Conservation (phyloP, 495 filamentous ascomycete species). For the Tuber borchii region DNA sequence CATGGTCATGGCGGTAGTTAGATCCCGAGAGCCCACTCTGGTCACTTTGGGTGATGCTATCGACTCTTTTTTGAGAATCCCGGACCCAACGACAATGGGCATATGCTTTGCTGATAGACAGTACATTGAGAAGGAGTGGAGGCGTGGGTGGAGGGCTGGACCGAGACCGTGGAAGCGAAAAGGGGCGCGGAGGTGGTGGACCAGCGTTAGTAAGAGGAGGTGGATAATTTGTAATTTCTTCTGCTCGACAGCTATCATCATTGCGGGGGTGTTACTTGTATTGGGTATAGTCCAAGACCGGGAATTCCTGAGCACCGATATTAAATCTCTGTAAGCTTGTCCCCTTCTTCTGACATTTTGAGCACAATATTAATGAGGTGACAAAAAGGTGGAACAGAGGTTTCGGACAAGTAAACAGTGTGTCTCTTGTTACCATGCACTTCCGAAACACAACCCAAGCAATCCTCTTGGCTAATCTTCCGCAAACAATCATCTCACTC, state of each 20-base stretch:
- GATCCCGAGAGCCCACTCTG: conserved; percentile 10
- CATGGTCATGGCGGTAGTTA: too few species aligned
- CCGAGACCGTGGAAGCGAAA: neutral
- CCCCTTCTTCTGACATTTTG: neutral
- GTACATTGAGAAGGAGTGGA: neutral
- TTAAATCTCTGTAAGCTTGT: neutral
- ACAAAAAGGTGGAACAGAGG: conserved; percentile 8
- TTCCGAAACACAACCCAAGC: too few species aligned
- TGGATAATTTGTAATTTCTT: conserved; percentile 8
- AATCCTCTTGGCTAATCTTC: too few species aligned
- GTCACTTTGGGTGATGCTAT: conserved; percentile 24
- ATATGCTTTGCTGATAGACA: conserved; percentile 4
- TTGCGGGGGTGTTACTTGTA: neutral
- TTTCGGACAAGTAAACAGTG: conserved; percentile 6
- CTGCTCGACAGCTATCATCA: neutral
- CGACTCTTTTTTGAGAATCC: conserved; percentile 10
- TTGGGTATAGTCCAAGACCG: neutral
- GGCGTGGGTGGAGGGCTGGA: neutral
- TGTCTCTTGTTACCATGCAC: neutral
- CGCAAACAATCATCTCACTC: too few species aligned
- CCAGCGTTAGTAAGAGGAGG: neutral
- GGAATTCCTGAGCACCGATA: neutral
- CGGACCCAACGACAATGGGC: conserved; percentile 9
- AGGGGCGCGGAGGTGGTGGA: neutral
- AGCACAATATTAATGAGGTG: neutral